phyloP scores from a whole-genome alignment of 1,139 yeast genomes.

The Wickerhamomyces sp. region DNA sequence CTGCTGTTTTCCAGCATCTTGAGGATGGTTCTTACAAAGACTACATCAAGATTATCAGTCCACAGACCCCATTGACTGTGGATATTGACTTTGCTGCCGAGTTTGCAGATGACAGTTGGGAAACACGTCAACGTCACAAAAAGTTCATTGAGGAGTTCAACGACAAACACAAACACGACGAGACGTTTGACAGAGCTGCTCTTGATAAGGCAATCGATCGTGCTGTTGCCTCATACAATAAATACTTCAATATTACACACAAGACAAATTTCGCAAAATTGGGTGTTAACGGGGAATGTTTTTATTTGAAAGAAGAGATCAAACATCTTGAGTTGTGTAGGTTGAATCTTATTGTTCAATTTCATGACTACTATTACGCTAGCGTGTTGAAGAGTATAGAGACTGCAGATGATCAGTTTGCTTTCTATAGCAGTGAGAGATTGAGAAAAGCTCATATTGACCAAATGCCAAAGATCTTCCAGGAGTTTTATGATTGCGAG shows the following conservation, averaged over 20 bases:
- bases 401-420: too few relatives aligned
- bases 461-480: constrained; percentile 1
- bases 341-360: constrained; percentile 2
- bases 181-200: background rate
- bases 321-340: constrained; percentile 7
- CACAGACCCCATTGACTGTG: background rate
- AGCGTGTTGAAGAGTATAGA: constrained; percentile 3
- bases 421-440: too few relatives aligned
- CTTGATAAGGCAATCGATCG: constrained; percentile 1
- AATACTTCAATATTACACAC: constrained; percentile 1
- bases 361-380: constrained; percentile 6
- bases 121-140: background rate
- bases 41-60: background rate
- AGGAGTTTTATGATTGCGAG: constrained; percentile 5
- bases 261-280: constrained; percentile 1
- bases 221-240: constrained; percentile 6
- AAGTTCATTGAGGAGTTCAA: constrained; percentile 1
- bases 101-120: background rate
- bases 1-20: background rate
- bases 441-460: too few relatives aligned
- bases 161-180: background rate
- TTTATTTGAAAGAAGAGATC: constrained; percentile 7
- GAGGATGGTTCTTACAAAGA: constrained; percentile 1
- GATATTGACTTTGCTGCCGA: background rate
- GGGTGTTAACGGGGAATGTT: constrained; percentile 10